Evolutionary conservation across 106 monocot genomes (phyloP).

Genomic region (Vanilla planifolia): DNA sequence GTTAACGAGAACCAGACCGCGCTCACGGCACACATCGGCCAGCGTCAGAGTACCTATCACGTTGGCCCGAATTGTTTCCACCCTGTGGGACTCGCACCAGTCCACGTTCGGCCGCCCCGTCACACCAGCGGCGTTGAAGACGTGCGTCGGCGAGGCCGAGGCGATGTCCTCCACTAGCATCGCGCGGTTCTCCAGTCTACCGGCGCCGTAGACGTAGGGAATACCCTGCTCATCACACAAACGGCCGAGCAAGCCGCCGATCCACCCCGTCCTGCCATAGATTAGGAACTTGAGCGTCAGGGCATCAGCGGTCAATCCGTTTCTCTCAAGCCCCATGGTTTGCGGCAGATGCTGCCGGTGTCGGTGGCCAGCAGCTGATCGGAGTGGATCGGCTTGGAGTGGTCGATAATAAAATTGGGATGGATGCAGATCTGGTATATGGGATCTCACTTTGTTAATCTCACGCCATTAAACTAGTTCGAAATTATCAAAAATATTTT

Average conservation of each 20-base stretch:
- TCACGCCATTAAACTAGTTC: too few relatives aligned
- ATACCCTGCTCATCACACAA: slow-evolving; percentile 46
- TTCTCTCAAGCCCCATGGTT: slow-evolving; percentile 25
- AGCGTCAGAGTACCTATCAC: slow-evolving; percentile 54
- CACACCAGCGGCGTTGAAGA: slow-evolving; percentile 79
- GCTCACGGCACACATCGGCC: slow-evolving; percentile 45
- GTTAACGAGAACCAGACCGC: slow-evolving; percentile 38
- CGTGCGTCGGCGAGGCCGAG: slow-evolving; percentile 46
- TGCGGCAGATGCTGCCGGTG: not conserved
- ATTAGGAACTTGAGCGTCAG: slow-evolving; percentile 52
- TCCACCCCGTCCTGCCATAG: slow-evolving; percentile 81
- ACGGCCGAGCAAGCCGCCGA: slow-evolving; percentile 64
- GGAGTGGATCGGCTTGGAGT: too few relatives aligned
- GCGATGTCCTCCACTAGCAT: slow-evolving; percentile 44
- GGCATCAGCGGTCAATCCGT: slow-evolving; percentile 10
- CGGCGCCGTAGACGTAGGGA: slow-evolving; percentile 38
- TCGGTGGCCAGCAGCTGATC: not conserved
- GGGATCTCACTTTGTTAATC: too few relatives aligned
- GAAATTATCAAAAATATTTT: too few relatives aligned
- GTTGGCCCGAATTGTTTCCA: slow-evolving; percentile 57
- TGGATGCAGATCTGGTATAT: too few relatives aligned
- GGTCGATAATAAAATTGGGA: too few relatives aligned
- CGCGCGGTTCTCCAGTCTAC: slow-evolving; percentile 46
- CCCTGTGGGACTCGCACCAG: slow-evolving; percentile 78
- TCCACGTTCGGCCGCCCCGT: slow-evolving; percentile 85